Percentiles rank a stretch among this genome's conserved stretches.
phyloP scores from a whole-genome alignment of 2,329 filamentous ascomycete genomes.

The Stachybotrys elegans region DNA sequence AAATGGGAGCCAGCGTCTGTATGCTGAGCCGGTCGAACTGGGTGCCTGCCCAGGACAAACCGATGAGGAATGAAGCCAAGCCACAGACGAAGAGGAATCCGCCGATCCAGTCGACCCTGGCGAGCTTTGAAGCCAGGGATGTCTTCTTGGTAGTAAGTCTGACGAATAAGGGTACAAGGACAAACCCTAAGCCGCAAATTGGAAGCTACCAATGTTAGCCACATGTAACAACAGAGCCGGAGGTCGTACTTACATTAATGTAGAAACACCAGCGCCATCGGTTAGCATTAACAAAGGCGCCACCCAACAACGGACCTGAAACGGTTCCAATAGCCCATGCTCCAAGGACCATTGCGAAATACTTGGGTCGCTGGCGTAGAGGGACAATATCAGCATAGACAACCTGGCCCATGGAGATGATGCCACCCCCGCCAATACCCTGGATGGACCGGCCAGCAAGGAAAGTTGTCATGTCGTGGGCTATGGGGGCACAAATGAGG shows the following conservation, averaged over 20 bases:
- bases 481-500: not conserved
- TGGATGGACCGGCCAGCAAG: conserved; percentile 7
- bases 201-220: not conserved
- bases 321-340: not conserved
- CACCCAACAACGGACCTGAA: not conserved
- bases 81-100: not conserved
- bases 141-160: not conserved
- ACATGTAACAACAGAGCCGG: not conserved
- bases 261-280: not conserved
- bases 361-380: conserved; percentile 3
- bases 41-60: not conserved
- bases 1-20: not conserved
- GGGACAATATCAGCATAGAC: conserved; percentile 8
- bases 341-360: not conserved
- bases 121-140: not conserved
- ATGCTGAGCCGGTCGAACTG: not conserved
- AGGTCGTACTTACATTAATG: not conserved
- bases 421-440: conserved; percentile 10
- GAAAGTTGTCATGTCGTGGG: conserved; percentile 4
- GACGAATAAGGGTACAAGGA: not conserved
- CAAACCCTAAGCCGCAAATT: not conserved
- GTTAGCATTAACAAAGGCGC: not conserved
- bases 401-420: conserved; percentile 9
- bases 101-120: not conserved
- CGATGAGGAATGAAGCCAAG: not conserved